Base-by-base conservation (phyloP, 2,329 filamentous ascomycete genomes). In the Calonectria ilicicola region DNA sequence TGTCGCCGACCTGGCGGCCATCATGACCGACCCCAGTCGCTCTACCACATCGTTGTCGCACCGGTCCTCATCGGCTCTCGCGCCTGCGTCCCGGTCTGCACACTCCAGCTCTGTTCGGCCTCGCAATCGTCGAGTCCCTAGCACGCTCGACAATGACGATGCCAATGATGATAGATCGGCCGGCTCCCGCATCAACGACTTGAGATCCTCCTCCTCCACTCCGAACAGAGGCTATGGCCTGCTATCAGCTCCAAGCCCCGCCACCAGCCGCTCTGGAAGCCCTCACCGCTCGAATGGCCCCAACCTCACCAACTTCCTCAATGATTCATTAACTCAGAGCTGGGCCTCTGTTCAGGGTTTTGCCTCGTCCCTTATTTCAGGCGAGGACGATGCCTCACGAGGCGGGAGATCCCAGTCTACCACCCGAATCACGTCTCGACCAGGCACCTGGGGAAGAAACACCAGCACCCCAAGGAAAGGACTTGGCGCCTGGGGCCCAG, bases 341-440 rank as follows among this genome's bases (percentile, higher is more conserved):
- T 91, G 89, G 89, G 84, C 87, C 3, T 89, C 89, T 6, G 86
- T 91, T 3, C 87, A 90, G 70, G 88, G 87, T 44, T 85, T 91
- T 65, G 88, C 89, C 7, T 85, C 87, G 2, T 87, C 87, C 19
- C 77, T 84, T 21, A 75, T 85, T n/a, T 79, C 81, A 5, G 76
- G 78, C 14, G 77, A 80, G n/a, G 76, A 79, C 44, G 78, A 75
- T 44, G 62, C 65, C 21, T 66, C 68, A 15, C 75, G 73, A 23
- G 62, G 67, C 35, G 29, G 27, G 23, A 76, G 73, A 38, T 77
- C 79, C 9, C 80, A 77, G 65, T 75, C 79, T 60, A 77, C 67
- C 62, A 74, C 74, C 63, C 72, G 74, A 71, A 75, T 69, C 9
- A 74, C 73, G 49, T 74, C 76, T 71, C 78, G 74, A 58, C 73